phyloP scores from a whole-genome alignment of 2,329 filamentous ascomycete genomes.

The Hortaea werneckii region DNA sequence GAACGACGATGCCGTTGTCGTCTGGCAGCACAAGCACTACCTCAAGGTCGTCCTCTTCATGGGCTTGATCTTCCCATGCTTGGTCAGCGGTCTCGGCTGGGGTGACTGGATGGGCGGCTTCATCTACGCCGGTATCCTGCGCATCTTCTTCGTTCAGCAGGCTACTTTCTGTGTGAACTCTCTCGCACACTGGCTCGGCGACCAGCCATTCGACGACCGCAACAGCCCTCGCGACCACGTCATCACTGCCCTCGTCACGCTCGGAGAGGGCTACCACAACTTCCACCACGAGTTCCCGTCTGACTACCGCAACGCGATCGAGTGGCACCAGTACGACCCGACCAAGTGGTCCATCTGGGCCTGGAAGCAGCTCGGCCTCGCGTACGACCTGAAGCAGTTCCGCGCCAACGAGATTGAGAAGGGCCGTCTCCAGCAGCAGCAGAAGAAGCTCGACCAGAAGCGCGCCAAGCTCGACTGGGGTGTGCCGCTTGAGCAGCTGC shows the following conservation, averaged over 20 bases:
- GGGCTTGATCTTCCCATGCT: slow-evolving; percentile 63
- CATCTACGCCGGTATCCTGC: slow-evolving; percentile 74
- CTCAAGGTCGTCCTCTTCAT: slow-evolving; percentile 69
- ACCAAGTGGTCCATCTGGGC: slow-evolving; percentile 83
- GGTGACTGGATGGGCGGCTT: slow-evolving; percentile 73
- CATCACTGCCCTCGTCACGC: slow-evolving; percentile 73
- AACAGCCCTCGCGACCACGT: slow-evolving; percentile 84
- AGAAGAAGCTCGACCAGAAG: slow-evolving; percentile 90
- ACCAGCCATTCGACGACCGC: slow-evolving; percentile 86
- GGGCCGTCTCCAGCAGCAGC: slow-evolving; percentile 75
- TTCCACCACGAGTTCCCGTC: slow-evolving; percentile 93
- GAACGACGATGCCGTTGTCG: slow-evolving; percentile 74
- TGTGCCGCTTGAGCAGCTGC: slow-evolving; percentile 72
- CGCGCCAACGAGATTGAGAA: slow-evolving; percentile 87
- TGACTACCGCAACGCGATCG: slow-evolving; percentile 83
- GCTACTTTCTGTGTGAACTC: slow-evolving; percentile 92
- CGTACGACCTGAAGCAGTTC: slow-evolving; percentile 84
- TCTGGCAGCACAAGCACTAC: slow-evolving; percentile 83
- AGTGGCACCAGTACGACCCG: slow-evolving; percentile 86
- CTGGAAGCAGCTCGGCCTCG: slow-evolving; percentile 76
- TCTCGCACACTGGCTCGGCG: slow-evolving; percentile 83
- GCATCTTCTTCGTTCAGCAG: slow-evolving; percentile 84
- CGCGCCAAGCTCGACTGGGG: slow-evolving; percentile 77
- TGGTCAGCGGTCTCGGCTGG: slow-evolving; percentile 70
- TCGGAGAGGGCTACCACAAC: slow-evolving; percentile 88